These are phyloP conservation scores for Racocetra persica DNA, from an alignment of 371 early-diverging fungal genomes.

Conservation along the genomic window DNA sequence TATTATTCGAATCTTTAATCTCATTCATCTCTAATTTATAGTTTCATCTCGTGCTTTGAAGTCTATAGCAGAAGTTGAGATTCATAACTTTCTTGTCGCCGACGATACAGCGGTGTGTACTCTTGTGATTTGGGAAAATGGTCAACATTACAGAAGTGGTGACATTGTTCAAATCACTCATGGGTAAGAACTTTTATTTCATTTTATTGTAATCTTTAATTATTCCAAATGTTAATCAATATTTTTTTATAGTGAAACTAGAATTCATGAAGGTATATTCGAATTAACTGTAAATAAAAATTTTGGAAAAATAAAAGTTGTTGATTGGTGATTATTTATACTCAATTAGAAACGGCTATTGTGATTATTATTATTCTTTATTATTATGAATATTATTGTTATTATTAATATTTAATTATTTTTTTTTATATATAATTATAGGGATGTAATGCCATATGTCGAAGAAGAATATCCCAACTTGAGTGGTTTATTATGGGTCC, in stretches of 20 bases:
- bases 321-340: slow-evolving; percentile 18
- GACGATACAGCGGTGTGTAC: slow-evolving; percentile 35
- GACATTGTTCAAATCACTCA: slow-evolving; percentile 28
- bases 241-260: slow-evolving; percentile 12
- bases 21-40: not conserved
- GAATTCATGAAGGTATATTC: slow-evolving; percentile 10
- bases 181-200: slow-evolving; percentile 18
- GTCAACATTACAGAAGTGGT: slow-evolving; percentile 14
- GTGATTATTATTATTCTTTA: not conserved
- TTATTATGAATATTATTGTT: slow-evolving; percentile 4
- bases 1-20: not conserved
- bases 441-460: slow-evolving; percentile 21
- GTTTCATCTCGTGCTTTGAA: slow-evolving; percentile 2
- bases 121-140: slow-evolving; percentile 36
- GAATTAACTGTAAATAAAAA: slow-evolving; percentile 30
- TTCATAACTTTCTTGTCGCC: slow-evolving; percentile 29
- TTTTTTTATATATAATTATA: not conserved
- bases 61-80: slow-evolving; percentile 14
- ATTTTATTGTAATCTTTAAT: not conserved
- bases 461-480: slow-evolving; percentile 20
- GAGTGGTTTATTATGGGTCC: not conserved
- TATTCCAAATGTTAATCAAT: not conserved
- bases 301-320: slow-evolving; percentile 26
- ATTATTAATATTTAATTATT: not conserved
- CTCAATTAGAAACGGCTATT: not conserved